Evolutionary conservation across 768 basidiomycete genomes (phyloP), one percentile per base, ranked within the genome.

Genomic region (Tricholoma bakamatsutake): DNA sequence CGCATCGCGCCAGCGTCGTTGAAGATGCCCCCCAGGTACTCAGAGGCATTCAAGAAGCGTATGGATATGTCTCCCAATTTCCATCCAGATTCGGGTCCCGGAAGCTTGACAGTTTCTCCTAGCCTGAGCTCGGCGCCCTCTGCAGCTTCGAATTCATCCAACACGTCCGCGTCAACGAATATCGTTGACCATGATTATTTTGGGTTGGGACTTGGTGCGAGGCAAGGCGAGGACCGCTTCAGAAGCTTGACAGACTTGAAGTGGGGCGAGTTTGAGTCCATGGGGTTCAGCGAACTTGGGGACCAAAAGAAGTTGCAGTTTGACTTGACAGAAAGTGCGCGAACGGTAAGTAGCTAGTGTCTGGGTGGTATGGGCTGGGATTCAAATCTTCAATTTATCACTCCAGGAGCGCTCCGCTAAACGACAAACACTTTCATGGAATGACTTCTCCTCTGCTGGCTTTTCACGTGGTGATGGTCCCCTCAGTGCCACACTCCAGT

Each of bases 261-360:
- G 64, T 97, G 94, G 94, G 92, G 92, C 6, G 85, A 90, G 66
- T 98, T 97, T 64, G 92, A 95, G 75, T 72, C 79, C 37, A 78
- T 84, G 70, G 94, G 94, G 0, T 97, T 98, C 59, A 81, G 82
- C 6, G 74, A 73, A 13, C 65, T 77, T 30, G 79, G 72, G 7
- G 75, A 77, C 50, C 77, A 83, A 60, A 88, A 84, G 70, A 90
- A 90, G 70, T 77, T 98, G 31, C 83, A 93, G 65, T 98, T 99
- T 69, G 95, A 98, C 68, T 69, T 98, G 59, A 95, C 86, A 0
- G 97, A 98, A 72, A 80, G 85, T 54, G 94, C 94, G 24, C 78
- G 91, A 58, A 79, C 76, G 61, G 85, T 77, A 61, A 59, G 76
- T 63, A 50, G 52, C 2, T 54, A 5, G 6, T 56, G 50, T 46